Conservation (phyloP, 805 yeast species). For the Spathaspora passalidarum region DNA sequence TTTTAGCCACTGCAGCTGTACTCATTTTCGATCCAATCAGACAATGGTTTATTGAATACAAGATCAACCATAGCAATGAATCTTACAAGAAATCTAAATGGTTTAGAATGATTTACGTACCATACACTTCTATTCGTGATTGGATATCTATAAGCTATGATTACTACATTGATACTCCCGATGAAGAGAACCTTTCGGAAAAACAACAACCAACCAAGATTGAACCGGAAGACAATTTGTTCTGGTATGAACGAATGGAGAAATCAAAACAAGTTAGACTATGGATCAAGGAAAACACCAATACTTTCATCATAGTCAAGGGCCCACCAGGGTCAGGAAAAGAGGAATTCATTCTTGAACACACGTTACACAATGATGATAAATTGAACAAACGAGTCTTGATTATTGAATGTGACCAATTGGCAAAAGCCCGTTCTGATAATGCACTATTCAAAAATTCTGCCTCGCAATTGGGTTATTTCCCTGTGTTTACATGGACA, state of each 20-base stretch:
- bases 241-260: constrained; percentile 74
- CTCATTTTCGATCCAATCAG: constrained; percentile 91
- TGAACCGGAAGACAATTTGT: constrained; percentile 23
- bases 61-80: constrained; percentile 61
- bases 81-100: constrained; percentile 36
- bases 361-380: constrained; percentile 57
- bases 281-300: constrained; percentile 86
- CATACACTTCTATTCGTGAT: constrained; percentile 21
- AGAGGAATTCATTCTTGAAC: constrained; percentile 67
- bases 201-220: constrained; percentile 7
- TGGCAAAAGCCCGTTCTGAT: constrained; percentile 74
- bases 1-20: constrained; percentile 79
- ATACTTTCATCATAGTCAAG: constrained; percentile 81
- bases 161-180: constrained; percentile 15
- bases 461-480: constrained; percentile 81
- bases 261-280: constrained; percentile 64
- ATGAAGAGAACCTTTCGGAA: constrained; percentile 9
- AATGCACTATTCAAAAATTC: constrained; percentile 61
- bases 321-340: constrained; percentile 98
- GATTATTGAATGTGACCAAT: constrained; percentile 72
- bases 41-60: constrained; percentile 70
- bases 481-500: constrained; percentile 92
- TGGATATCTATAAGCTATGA: constrained; percentile 33
- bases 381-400: constrained; percentile 46
- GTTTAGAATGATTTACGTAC: constrained; percentile 23